phyloP scores from a whole-genome alignment of 139 green algal genomes.

The Chlamydomonas incerta region DNA sequence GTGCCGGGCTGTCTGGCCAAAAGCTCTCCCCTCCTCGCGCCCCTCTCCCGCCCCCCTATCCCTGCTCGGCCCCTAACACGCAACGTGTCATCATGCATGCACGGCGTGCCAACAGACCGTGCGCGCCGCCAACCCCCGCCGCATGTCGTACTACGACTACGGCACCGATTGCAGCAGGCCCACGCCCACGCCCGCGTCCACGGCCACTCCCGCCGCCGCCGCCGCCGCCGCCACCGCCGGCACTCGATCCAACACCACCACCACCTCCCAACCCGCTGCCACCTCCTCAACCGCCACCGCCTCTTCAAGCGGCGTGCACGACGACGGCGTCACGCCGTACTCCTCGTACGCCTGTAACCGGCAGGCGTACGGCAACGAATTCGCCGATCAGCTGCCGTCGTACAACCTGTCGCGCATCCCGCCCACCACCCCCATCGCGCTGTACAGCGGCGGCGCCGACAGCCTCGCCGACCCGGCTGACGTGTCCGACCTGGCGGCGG shows the following conservation, averaged over 20 bases:
- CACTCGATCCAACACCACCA: background rate
- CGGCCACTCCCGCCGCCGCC: background rate
- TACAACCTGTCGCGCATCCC: constrained; percentile 43
- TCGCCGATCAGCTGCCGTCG: background rate
- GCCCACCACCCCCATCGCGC: constrained; percentile 51
- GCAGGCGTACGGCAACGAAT: constrained; percentile 33
- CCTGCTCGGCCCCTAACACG: background rate
- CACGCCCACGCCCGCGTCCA: background rate
- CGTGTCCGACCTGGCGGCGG: constrained; percentile 54
- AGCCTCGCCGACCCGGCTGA: constrained; percentile 61
- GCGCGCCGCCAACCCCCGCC: background rate
- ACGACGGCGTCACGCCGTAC: background rate
- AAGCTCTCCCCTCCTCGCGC: no score
- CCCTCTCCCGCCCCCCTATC: background rate
- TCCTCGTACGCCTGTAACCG: constrained; percentile 40
- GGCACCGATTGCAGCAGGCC: constrained; percentile 37
- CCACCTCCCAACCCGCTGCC: background rate
- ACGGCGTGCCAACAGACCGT: background rate
- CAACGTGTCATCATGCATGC: no score
- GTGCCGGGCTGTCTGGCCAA: background rate
- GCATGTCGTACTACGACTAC: constrained; percentile 17
- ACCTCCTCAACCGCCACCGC: background rate
- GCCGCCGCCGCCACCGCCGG: background rate
- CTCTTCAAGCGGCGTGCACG: no score
- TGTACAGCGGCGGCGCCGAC: constrained; percentile 70